phyloP scores from a whole-genome alignment of 768 basidiomycete species.

The Agrocybe praecox region DNA sequence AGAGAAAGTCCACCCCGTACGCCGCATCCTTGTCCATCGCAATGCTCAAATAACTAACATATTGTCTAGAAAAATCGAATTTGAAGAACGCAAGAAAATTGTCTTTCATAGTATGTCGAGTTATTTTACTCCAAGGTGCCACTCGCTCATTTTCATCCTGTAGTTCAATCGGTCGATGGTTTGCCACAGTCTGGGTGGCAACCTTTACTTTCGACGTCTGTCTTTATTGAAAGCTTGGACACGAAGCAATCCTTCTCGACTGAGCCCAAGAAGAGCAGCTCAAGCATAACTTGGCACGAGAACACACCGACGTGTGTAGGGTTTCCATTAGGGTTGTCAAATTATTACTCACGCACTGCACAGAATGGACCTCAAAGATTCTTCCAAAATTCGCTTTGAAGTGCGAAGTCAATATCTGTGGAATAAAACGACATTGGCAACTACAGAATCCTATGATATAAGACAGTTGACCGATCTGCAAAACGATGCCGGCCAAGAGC shows the following conservation, averaged over 20 bases:
- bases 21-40: neutral
- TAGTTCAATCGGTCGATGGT: slow-evolving; percentile 19
- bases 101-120: slow-evolving; percentile 19
- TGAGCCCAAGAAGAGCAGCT: slow-evolving; percentile 14
- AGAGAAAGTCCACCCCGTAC: slow-evolving; percentile 6
- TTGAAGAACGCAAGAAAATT: slow-evolving; percentile 20
- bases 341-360: neutral
- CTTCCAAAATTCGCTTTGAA: slow-evolving; percentile 19
- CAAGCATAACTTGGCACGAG: slow-evolving; percentile 18
- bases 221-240: slow-evolving; percentile 20
- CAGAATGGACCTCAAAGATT: slow-evolving; percentile 16
- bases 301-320: slow-evolving; percentile 19
- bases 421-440: slow-evolving; percentile 17
- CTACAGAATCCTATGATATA: slow-evolving; percentile 16
- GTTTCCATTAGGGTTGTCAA: neutral
- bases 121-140: neutral
- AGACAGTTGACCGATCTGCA: slow-evolving; percentile 19
- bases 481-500: slow-evolving; percentile 14
- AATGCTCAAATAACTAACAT: neutral
- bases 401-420: slow-evolving; percentile 18
- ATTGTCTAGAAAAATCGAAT: slow-evolving; percentile 11
- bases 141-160: neutral
- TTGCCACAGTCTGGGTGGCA: slow-evolving; percentile 20
- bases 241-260: slow-evolving; percentile 15
- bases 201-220: slow-evolving; percentile 13